phyloP scores from a whole-genome alignment of 1,284 basidiomycete genomes.

The Leucoagaricus sp. region DNA sequence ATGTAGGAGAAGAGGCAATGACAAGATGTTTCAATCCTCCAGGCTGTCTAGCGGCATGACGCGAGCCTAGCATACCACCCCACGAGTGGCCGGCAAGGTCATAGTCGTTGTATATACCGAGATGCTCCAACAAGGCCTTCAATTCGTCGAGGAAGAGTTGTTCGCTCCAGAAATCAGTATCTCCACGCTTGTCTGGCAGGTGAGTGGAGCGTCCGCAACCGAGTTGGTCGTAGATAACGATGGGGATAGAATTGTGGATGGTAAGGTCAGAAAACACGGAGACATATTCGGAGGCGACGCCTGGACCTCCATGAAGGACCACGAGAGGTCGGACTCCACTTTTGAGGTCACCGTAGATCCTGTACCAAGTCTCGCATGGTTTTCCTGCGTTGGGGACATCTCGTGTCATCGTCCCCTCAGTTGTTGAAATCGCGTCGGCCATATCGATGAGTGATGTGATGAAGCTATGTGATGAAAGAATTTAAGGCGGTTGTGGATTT shows the following conservation, averaged over 20 bases:
- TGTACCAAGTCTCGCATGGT: constrained; percentile 29
- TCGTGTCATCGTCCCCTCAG: constrained; percentile 8
- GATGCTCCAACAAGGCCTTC: constrained; percentile 39
- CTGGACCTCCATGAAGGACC: constrained; percentile 33
- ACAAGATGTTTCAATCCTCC: constrained; percentile 42
- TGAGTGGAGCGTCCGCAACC: constrained; percentile 26
- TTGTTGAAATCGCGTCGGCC: background rate
- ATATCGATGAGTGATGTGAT: too few species aligned
- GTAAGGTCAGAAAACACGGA: constrained; percentile 14
- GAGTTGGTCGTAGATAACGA: constrained; percentile 28
- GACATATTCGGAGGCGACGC: constrained; percentile 15
- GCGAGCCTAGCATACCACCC: constrained; percentile 48
- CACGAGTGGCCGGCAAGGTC: constrained; percentile 50
- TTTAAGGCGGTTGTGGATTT: too few species aligned
- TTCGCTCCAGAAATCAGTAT: constrained; percentile 43
- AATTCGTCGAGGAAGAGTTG: constrained; percentile 53
- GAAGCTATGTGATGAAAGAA: too few species aligned
- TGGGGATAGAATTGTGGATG: constrained; percentile 16
- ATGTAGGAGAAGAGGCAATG: constrained; percentile 34
- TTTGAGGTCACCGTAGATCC: constrained; percentile 27
- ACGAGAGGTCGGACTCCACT: constrained; percentile 24
- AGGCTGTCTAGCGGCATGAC: constrained; percentile 35
- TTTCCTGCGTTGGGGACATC: constrained; percentile 1
- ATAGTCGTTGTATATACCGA: constrained; percentile 39
- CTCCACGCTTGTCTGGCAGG: constrained; percentile 17